Conservation (phyloP, 2,329 filamentous ascomycete genomes). For the Metarhizium album region DNA sequence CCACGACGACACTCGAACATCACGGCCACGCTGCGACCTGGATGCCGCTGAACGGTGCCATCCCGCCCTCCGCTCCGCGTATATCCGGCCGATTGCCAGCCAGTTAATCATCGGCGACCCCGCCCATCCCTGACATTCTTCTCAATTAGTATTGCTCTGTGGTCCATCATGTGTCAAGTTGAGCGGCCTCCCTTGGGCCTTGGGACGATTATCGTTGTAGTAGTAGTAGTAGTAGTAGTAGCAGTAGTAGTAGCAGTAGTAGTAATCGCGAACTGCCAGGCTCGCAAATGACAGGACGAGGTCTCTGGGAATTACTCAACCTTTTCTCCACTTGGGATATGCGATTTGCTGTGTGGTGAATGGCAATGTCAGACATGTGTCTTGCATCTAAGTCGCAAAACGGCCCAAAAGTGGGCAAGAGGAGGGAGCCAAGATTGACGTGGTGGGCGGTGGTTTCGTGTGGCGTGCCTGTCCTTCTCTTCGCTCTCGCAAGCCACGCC, state of each 20-base stretch:
- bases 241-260: too few species aligned
- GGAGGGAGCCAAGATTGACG: too few species aligned
- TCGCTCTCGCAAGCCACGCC: too few species aligned
- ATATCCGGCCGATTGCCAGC: background rate
- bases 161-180: background rate
- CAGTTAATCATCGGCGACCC: background rate
- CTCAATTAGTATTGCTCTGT: background rate
- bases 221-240: too few species aligned
- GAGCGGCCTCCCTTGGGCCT: background rate
- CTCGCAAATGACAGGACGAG: background rate
- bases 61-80: background rate
- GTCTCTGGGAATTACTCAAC: background rate
- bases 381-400: background rate
- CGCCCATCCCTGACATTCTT: conserved; percentile 1
- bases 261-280: background rate
- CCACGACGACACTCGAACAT: background rate
- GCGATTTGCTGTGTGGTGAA: background rate
- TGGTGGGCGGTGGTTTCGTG: too few species aligned
- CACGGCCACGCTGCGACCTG: background rate
- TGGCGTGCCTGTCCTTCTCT: too few species aligned
- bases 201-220: background rate
- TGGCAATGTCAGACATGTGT: background rate
- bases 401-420: too few species aligned
- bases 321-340: background rate
- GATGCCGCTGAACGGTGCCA: background rate